These are phyloP conservation scores for Cercospora sp. DNA, from an alignment of 2,329 filamentous ascomycete genomes.

Conservation along the genomic window DNA sequence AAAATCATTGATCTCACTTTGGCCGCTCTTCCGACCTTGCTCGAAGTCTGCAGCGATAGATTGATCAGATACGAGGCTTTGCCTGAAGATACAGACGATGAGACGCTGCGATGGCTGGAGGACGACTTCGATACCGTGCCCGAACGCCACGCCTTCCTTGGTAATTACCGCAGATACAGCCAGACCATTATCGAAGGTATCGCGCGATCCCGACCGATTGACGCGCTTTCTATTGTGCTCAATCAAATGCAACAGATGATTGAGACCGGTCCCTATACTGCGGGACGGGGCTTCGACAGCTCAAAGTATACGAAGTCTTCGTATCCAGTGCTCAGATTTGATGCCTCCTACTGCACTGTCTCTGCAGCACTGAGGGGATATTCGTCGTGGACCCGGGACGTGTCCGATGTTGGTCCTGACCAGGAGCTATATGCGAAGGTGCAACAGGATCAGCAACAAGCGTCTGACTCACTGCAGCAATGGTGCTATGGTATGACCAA, in stretches of 20 bases:
- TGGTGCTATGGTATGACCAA: conserved; percentile 73
- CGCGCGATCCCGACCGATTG: conserved; percentile 75
- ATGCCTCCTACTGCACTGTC: conserved; percentile 86
- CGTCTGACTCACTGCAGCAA: conserved; percentile 45
- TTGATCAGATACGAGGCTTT: conserved; percentile 85
- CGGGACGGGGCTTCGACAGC: conserved; percentile 62
- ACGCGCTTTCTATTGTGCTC: conserved; percentile 87
- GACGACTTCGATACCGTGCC: conserved; percentile 95
- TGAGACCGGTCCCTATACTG: conserved; percentile 68
- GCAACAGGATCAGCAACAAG: conserved; percentile 61
- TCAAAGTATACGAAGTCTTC: conserved; percentile 63
- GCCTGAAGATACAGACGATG: conserved; percentile 76
- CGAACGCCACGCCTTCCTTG: conserved; percentile 90
- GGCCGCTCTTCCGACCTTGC: conserved; percentile 68
- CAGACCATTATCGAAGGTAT: conserved; percentile 83
- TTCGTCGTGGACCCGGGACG: conserved; percentile 67
- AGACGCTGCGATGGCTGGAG: conserved; percentile 76
- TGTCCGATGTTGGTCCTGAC: conserved; percentile 39
- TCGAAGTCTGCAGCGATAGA: conserved; percentile 80
- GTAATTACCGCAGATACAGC: conserved; percentile 92
- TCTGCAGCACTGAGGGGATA: conserved; percentile 88
- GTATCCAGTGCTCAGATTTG: conserved; percentile 72
- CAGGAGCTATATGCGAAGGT: conserved; percentile 51
- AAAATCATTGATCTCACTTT: conserved; percentile 62
- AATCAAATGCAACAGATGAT: conserved; percentile 72